Evolutionary conservation across 305 asterid genomes (phyloP).

Genomic region (Solanum aculeatissimum): DNA sequence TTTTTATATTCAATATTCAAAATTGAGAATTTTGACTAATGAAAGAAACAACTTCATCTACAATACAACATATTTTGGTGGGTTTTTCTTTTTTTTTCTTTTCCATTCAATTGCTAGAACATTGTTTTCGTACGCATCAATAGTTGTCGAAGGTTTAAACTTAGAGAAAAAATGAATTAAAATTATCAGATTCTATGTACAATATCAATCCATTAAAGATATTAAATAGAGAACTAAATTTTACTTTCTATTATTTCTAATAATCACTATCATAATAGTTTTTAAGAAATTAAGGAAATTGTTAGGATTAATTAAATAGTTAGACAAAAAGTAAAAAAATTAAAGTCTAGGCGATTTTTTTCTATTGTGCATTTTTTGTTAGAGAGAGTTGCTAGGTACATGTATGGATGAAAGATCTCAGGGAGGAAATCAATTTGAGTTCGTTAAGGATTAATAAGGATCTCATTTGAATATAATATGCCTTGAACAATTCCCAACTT

Average conservation of each 20-base stretch:
- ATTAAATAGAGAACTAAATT: not conserved
- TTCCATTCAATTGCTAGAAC: not conserved
- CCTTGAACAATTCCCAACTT: not conserved
- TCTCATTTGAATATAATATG: not conserved
- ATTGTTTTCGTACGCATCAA: not conserved
- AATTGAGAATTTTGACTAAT: too few species aligned
- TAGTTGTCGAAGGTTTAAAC: not conserved
- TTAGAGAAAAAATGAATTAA: not conserved
- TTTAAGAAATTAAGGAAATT: not conserved
- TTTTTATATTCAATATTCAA: not conserved
- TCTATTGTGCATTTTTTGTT: not conserved
- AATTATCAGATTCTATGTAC: not conserved
- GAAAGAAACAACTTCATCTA: not conserved
- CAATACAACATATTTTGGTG: too few species aligned
- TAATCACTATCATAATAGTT: not conserved
- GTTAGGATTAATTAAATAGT: not conserved
- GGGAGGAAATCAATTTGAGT: not conserved
- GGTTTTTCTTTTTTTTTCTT: not conserved
- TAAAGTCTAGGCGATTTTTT: rapidly evolving
- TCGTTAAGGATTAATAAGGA: not conserved
- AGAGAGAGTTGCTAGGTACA: not conserved
- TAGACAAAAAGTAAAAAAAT: not conserved
- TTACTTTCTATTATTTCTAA: not conserved
- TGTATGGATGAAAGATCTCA: not conserved
- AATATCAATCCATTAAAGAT: not conserved